Percentiles rank a stretch among this genome's conserved stretches.
Conservation (phyloP, 192 early-diverging fungal genomes). For the Backusella westeae region DNA sequence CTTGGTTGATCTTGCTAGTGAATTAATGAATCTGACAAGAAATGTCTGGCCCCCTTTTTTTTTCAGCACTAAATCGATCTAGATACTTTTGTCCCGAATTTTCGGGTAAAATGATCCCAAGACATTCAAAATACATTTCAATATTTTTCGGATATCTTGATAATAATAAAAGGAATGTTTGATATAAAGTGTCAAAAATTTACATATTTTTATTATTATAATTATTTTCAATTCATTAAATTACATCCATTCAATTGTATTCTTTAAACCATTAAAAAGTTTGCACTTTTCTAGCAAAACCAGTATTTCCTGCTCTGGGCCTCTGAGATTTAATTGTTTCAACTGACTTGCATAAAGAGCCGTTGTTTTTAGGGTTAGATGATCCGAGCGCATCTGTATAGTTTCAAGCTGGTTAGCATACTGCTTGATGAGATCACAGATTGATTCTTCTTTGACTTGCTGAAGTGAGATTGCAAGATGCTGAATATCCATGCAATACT, state of each 20-base stretch:
- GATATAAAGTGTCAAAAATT: neutral
- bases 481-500: neutral
- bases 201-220: conserved; percentile 2
- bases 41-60: no score
- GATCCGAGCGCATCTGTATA: neutral
- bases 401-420: conserved; percentile 11
- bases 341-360: conserved; percentile 3
- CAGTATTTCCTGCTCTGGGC: neutral
- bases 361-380: neutral
- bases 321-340: neutral
- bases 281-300: conserved; percentile 4
- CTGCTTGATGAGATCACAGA: conserved; percentile 1
- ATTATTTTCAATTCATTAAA: neutral
- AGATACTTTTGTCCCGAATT: no score
- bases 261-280: neutral
- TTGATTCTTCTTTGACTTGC: conserved; percentile 7
- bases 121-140: neutral
- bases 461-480: conserved; percentile 13
- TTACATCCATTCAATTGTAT: neutral
- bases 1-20: no score
- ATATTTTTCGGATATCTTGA: neutral
- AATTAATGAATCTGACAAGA: no score
- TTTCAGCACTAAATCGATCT: no score
- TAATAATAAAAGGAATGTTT: neutral
- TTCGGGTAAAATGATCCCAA: neutral